Evolutionary conservation across 192 early-diverging fungal genomes (phyloP).

Genomic region (Geranomyces variabilis): DNA sequence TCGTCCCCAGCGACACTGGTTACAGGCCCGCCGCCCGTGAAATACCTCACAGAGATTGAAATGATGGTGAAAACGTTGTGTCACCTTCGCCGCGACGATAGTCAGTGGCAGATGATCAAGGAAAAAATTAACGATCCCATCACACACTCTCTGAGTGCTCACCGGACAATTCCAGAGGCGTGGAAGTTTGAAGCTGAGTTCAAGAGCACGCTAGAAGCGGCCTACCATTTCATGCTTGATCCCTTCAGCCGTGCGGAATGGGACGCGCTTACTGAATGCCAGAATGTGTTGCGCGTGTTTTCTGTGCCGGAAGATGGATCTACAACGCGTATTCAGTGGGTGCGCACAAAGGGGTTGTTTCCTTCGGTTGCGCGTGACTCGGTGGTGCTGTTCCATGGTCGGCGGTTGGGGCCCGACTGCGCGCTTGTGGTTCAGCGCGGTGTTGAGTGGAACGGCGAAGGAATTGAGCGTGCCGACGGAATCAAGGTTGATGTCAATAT

Average conservation of each 20-base stretch:
- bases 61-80: conserved; percentile 20
- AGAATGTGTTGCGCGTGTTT: conserved; percentile 4
- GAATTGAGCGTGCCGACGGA: neutral
- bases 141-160: neutral
- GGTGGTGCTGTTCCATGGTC: conserved; percentile 19
- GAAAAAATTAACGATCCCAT: conserved; percentile 1
- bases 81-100: conserved; percentile 1
- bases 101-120: neutral
- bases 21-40: neutral
- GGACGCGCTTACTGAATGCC: conserved; percentile 12
- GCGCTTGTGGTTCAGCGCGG: conserved; percentile 10
- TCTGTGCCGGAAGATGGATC: neutral
- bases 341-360: conserved; percentile 3
- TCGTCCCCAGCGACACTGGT: neutral
- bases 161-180: conserved; percentile 3
- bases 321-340: conserved; percentile 8
- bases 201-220: neutral
- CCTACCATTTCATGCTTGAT: neutral
- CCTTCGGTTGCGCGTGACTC: conserved; percentile 5
- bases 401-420: neutral
- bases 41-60: conserved; percentile 7
- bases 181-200: conserved; percentile 20
- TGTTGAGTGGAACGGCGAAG: conserved; percentile 15
- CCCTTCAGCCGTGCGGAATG: neutral
- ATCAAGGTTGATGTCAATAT: conserved; percentile 22